phyloP scores from a whole-genome alignment of 805 yeast species.

The Pichia occidentalis region DNA sequence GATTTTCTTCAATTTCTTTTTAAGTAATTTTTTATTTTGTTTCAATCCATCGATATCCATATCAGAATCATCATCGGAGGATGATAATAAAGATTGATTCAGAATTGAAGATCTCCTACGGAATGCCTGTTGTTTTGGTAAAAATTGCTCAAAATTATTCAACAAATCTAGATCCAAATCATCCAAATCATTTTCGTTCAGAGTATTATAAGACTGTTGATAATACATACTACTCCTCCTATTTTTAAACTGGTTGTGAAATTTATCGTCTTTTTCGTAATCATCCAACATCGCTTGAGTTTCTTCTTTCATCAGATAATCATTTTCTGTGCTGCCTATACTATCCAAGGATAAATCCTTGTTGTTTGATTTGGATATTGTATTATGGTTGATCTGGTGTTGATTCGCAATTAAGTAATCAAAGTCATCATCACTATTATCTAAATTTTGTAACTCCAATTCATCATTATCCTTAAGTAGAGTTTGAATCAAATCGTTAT shows the following conservation, averaged over 20 bases:
- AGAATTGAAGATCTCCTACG: slow-evolving; percentile 44
- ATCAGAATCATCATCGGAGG: slow-evolving; percentile 24
- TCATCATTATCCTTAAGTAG: slow-evolving; percentile 34
- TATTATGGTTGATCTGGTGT: slow-evolving; percentile 9
- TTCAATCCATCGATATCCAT: slow-evolving; percentile 17
- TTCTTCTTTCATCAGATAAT: slow-evolving; percentile 34
- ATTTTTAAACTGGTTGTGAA: slow-evolving; percentile 3
- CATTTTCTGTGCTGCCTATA: slow-evolving; percentile 22
- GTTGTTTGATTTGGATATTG: slow-evolving; percentile 6
- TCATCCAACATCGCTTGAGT: slow-evolving; percentile 39
- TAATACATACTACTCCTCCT: slow-evolving; percentile 16
- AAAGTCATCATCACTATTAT: slow-evolving; percentile 35
- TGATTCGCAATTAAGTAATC: slow-evolving; percentile 16
- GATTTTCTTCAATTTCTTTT: slow-evolving; percentile 5
- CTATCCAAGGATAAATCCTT: slow-evolving; percentile 10
- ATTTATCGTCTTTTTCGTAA: slow-evolving; percentile 22
- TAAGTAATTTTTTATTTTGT: slow-evolving; percentile 5
- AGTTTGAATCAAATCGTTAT: slow-evolving; percentile 38
- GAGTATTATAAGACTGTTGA: slow-evolving; percentile 28
- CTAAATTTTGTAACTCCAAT: slow-evolving; percentile 29
- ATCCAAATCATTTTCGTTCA: slow-evolving; percentile 26
- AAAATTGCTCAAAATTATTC: slow-evolving; percentile 16
- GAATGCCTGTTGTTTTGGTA: slow-evolving; percentile 16
- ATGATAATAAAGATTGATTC: slow-evolving; percentile 19
- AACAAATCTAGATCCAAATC: slow-evolving; percentile 24